Evolutionary conservation across 148 eudicot species (phyloP), one percentile per base, ranked within the genome.

Genomic region (Vaccinium myrtillus): DNA sequence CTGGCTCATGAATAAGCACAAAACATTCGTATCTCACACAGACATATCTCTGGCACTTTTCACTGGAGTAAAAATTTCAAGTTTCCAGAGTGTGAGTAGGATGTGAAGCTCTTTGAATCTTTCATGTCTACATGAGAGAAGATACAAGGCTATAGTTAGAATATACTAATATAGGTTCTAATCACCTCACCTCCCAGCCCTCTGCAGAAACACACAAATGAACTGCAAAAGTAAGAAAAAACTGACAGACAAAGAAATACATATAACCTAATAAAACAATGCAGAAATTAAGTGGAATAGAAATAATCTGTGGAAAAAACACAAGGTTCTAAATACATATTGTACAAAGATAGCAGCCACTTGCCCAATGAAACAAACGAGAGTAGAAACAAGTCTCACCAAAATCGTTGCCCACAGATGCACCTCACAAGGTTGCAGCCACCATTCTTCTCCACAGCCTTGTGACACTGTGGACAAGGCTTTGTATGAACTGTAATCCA

Each of bases 401-500:
- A 93, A 85, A 93, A 93, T 69, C 90, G 84, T 86, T 90, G 91
- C 74, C 97, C 93, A 87, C 97, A 94, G 25, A 91, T 85, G 87
- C 97, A 94, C 49, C 86, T 74, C 59, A 94, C 94, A 11, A 91
- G 87, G 73, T 94, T 94, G 89, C 97, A 94, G 75, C 97, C 97
- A 43, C 97, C 97, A 83, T 92, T 91, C 89, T 94, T 92, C 86
- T 94, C 95, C 73, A 94, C 97, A 25, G 94, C 93, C 81, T 92
- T 92, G 77, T 83, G 86, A 84, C 97, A 94, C 80, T 89, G 87
- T 7, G 97, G 97, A 88, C 97, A 94, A 23, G 89, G 87, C 84
- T 94, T 91, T 50, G 97, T 91, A 76, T 94, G 87, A 65, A 81
- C 93, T 36, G 88, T 84, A 55, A 94, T 92, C 97, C 97, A 94